Evolutionary conservation across 108 stramenopile species (phyloP), one percentile per base, ranked within the genome.

Genomic region (Chaetoceros tenuissimus): DNA sequence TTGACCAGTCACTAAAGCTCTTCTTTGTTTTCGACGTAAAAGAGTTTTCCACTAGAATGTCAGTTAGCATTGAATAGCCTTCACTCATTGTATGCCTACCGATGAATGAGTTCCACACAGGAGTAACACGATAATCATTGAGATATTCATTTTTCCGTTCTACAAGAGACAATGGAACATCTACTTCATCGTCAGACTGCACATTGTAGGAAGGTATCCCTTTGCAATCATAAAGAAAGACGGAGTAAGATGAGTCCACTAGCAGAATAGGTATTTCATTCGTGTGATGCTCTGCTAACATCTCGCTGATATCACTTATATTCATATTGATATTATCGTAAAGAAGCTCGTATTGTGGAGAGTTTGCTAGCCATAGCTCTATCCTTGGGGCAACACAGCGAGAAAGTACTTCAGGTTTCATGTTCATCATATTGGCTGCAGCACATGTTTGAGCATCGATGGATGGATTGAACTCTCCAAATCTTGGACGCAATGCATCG

Each of bases 361-460:
- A n/a, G n/a, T n/a, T 13, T 10, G 8, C 13, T 51, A 51, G 52
- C 81, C 81, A 82, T 3, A 79, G 43, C 48, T 72, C 71, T 10
- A 82, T 31, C 0, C 64, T 56, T 2, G 81, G 81, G 2, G 72
- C 68, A 30, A 82, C 53, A 40, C 57, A 69, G 28, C 73, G 66
- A 7, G 63, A 46, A 34, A 82, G 31, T 1, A 26, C 55, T 0
- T 22, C 16, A 3, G 81, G 81, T 27, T 71, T 51, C 81, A 82
- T 79, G 47, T 60, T 64, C 5, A 66, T 21, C 74, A 82, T 69
- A 24, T 79, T 73, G 7, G 67, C 46, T 17, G 68, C 27, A 1
- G 77, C 74, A 8, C 71, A 71, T 43, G 44, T 13, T 29, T 77
- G 64, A 20, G 67, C 60, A 24, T 82, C 81, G 59, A 66, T 49